Evolutionary conservation across 2,329 filamentous ascomycete species (phyloP), one percentile per base, ranked within the genome.

Genomic region (Penicillium concentricum): DNA sequence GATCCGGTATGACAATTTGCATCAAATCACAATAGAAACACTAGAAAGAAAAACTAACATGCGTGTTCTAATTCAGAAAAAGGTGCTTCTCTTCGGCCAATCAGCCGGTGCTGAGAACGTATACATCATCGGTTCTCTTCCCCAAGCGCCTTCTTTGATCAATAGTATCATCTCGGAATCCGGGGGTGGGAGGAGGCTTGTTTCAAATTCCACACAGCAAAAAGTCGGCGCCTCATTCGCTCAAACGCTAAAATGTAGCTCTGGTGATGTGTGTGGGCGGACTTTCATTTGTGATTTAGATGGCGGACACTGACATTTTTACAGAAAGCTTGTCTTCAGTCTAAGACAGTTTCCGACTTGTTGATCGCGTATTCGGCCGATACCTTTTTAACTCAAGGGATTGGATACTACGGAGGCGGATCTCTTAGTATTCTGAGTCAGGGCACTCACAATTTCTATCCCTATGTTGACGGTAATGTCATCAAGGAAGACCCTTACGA

Each of bases 41-140:
- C 16, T 24, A 34, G 57, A 16, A 15, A 26, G 7, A 3, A 10
- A 12, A 30, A 26, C 34, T 49, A 3, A 38, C 16, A n/a, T 13
- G 1, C 4, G 2, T 28, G 12, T 20, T 20, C 4, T 15, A 41
- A 10, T 18, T 4, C 13, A 42, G 61, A 43, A 58, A 37, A 64
- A 68, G 16, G 64, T 72, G 16, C 60, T 63, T 16, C 54, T 68
- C 2, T 67, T 68, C 28, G 70, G 70, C 7, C 65, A 72, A 49
- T 69, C 67, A 9, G 63, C 68, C 5, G 68, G 68, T 24, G 68
- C 60, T 12, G 50, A 51, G 44, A 51, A 63, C 15, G 56, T 54
- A 2, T 65, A 43, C 32, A 52, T 48, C 15, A 44, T 63, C 26
- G 56, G 51, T 0, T 56, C 59, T 56, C 61, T 63, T 26, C 52